A percentile compares a stretch with the other conserved stretches of the same genome.
Evolutionary conservation across 768 basidiomycete genomes (phyloP).

Genomic region (Suillus subaureus): DNA sequence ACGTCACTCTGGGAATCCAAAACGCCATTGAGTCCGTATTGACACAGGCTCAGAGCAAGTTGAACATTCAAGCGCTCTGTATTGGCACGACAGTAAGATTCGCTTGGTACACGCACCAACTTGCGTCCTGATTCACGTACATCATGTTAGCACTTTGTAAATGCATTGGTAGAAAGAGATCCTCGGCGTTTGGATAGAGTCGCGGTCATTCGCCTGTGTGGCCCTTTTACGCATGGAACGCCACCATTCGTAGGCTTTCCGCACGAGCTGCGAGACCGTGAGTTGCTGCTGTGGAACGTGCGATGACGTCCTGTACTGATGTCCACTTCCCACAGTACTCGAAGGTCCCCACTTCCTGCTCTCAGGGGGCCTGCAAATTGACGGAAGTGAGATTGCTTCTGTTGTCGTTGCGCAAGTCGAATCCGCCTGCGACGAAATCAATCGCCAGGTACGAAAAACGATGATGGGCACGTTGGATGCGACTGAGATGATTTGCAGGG

Average conservation of each 20-base stretch:
- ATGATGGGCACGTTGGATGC: background rate
- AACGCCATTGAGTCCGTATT: constrained; percentile 50
- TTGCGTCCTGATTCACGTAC: constrained; percentile 18
- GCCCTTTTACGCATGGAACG: constrained; percentile 57
- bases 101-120: background rate
- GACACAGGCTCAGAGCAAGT: constrained; percentile 34
- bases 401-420: constrained; percentile 47
- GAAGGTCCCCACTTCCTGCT: constrained; percentile 36
- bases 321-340: constrained; percentile 19
- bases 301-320: constrained; percentile 14
- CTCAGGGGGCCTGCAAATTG: constrained; percentile 48
- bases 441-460: constrained; percentile 22
- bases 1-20: constrained; percentile 63
- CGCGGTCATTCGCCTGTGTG: constrained; percentile 64
- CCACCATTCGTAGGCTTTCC: constrained; percentile 62
- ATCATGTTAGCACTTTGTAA: constrained; percentile 48
- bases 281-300: constrained; percentile 17
- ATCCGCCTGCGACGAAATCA: constrained; percentile 44
- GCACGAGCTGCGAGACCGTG: constrained; percentile 30
- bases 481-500: constrained; percentile 13
- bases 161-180: constrained; percentile 63
- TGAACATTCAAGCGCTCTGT: constrained; percentile 49
- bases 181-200: constrained; percentile 55
- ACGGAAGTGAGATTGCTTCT: constrained; percentile 44
- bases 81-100: constrained; percentile 60